A percentile compares a stretch with the other conserved stretches of the same genome.
Evolutionary conservation across 352 stramenopile species (phyloP).

Genomic region (Phytopythium boreale): DNA sequence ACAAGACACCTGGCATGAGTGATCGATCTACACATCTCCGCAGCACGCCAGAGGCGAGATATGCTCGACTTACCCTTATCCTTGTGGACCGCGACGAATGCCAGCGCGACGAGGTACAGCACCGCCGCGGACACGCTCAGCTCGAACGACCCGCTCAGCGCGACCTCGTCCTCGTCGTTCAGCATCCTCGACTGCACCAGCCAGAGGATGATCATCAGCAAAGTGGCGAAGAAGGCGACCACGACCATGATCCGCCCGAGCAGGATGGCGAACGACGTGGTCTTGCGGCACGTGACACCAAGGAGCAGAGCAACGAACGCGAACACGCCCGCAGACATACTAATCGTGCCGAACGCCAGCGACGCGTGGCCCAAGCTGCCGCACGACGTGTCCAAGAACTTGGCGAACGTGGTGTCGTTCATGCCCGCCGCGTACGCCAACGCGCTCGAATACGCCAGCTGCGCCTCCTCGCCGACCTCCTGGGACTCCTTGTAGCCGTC

Average conservation of each 20-base stretch:
- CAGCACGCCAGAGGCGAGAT: neutral
- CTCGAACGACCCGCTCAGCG: conserved; percentile 48
- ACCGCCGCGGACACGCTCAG: conserved; percentile 37
- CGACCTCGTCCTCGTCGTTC: conserved; percentile 53
- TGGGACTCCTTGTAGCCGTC: conserved; percentile 37
- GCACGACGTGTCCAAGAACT: conserved; percentile 59
- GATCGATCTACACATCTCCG: neutral
- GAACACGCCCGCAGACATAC: conserved; percentile 30
- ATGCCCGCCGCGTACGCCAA: conserved; percentile 43
- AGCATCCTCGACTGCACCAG: conserved; percentile 45
- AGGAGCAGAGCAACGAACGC: conserved; percentile 48
- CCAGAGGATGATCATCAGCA: conserved; percentile 61
- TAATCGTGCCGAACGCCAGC: conserved; percentile 41
- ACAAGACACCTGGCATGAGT: neutral
- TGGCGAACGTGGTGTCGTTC: conserved; percentile 43
- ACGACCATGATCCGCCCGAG: conserved; percentile 38
- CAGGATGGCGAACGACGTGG: conserved; percentile 47
- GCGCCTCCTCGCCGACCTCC: conserved; percentile 16
- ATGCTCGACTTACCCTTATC: neutral
- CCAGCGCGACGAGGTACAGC: conserved; percentile 38
- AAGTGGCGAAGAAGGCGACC: conserved; percentile 34
- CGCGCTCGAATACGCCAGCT: conserved; percentile 24
- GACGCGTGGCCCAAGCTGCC: conserved; percentile 36
- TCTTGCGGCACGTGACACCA: conserved; percentile 68
- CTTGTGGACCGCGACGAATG: conserved; percentile 20